phyloP scores from a whole-genome alignment of 768 basidiomycete genomes.

The Suillus hirtellus region DNA sequence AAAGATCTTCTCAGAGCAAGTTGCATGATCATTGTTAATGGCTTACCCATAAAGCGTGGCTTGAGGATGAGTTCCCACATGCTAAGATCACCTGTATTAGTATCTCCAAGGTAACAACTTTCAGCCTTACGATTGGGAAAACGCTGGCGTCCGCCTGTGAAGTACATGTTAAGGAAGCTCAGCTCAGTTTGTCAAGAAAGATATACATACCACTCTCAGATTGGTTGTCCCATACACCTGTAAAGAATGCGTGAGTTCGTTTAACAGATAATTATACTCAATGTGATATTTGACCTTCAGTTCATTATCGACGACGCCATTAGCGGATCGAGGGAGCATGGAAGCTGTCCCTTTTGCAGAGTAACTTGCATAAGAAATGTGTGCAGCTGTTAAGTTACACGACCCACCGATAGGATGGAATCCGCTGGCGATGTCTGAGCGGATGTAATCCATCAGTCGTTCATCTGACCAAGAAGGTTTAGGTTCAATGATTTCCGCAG shows the following conservation, averaged over 20 bases:
- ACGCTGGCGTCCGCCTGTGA: constrained; percentile 21
- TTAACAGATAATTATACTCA: background rate
- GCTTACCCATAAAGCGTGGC: constrained; percentile 20
- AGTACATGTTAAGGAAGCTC: background rate
- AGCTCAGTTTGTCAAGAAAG: background rate
- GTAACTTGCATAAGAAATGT: background rate
- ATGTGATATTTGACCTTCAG: constrained; percentile 14
- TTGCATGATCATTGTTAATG: background rate
- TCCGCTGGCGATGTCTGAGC: constrained; percentile 11
- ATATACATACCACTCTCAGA: constrained; percentile 15
- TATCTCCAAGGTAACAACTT: background rate
- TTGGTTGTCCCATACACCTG: constrained; percentile 21
- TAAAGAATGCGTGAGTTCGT: background rate
- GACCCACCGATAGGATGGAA: constrained; percentile 16
- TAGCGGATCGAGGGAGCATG: constrained; percentile 21
- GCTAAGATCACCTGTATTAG: constrained; percentile 10
- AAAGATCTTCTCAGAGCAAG: background rate
- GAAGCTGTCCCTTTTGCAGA: constrained; percentile 17
- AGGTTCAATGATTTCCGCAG: constrained; percentile 17
- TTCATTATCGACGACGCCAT: constrained; percentile 18
- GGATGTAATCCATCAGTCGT: constrained; percentile 16
- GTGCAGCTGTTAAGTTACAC: background rate
- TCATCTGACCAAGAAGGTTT: constrained; percentile 19
- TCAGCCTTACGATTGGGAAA: constrained; percentile 18
- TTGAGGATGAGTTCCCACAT: constrained; percentile 21